Percentiles rank a stretch among this genome's conserved stretches.
phyloP scores from a whole-genome alignment of 2,329 filamentous ascomycete genomes.

The Epichloe baconii region DNA sequence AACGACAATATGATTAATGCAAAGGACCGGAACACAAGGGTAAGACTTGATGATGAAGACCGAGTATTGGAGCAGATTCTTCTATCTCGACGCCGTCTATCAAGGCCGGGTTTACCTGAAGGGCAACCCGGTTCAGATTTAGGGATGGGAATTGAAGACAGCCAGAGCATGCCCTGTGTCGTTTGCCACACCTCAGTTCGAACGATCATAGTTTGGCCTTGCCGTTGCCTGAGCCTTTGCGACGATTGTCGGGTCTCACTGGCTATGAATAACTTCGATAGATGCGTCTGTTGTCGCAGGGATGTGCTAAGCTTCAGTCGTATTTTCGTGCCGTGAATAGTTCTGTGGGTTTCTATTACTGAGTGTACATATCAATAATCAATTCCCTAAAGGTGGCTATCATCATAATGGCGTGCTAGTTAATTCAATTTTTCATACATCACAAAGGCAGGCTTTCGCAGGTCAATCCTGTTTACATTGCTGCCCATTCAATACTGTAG shows the following conservation, averaged over 20 bases:
- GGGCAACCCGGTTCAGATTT: background rate
- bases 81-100: slow-evolving; percentile 33
- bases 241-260: slow-evolving; percentile 90
- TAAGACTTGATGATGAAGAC: slow-evolving; percentile 46
- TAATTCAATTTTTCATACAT: too few relatives aligned
- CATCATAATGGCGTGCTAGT: too few relatives aligned
- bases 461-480: slow-evolving; percentile 48
- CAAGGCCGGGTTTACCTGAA: background rate
- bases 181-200: slow-evolving; percentile 81
- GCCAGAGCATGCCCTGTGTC: slow-evolving; percentile 70
- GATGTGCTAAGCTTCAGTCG: slow-evolving; percentile 82
- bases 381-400: too few relatives aligned
- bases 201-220: slow-evolving; percentile 91
- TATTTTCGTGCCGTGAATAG: slow-evolving; percentile 61
- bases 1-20: slow-evolving; percentile 4
- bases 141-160: slow-evolving; percentile 48
- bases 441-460: background rate
- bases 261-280: slow-evolving; percentile 94
- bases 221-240: slow-evolving; percentile 83
- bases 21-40: slow-evolving; percentile 21
- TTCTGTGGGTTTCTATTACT: too few relatives aligned
- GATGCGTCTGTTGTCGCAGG: slow-evolving; percentile 85
- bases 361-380: too few relatives aligned
- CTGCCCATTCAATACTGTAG: slow-evolving; percentile 88
- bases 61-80: slow-evolving; percentile 47